Percentiles rank a stretch among this genome's conserved stretches.
Conservation (phyloP, 108 stramenopile genomes). For the Conticribra weissflogii region DNA sequence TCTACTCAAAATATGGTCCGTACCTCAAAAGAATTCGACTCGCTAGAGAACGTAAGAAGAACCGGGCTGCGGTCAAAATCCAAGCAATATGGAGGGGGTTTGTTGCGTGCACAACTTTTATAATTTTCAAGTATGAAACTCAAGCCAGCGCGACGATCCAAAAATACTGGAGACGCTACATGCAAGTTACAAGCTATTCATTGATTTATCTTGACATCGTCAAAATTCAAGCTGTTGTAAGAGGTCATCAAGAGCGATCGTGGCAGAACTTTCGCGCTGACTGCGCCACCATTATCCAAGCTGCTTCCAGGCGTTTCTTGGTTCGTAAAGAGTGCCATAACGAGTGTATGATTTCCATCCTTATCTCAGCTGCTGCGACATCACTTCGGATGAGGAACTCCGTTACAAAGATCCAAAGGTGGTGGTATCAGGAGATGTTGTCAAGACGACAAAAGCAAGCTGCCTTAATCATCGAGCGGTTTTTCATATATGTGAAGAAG, state of each 20-base stretch:
- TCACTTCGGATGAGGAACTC: slow-evolving; percentile 66
- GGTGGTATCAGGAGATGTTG: slow-evolving; percentile 64
- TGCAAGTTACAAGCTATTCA: slow-evolving; percentile 66
- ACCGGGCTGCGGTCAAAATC: slow-evolving; percentile 19
- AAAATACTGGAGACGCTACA: slow-evolving; percentile 71
- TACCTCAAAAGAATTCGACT: slow-evolving; percentile 32
- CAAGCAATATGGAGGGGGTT: slow-evolving; percentile 49
- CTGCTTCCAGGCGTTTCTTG: slow-evolving; percentile 57
- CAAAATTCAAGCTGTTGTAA: slow-evolving; percentile 71
- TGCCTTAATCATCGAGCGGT: slow-evolving; percentile 45
- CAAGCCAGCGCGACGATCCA: slow-evolving; percentile 67
- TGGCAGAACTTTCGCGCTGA: slow-evolving; percentile 55
- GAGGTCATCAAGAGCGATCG: slow-evolving; percentile 60
- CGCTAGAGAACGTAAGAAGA: slow-evolving; percentile 28
- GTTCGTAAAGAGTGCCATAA: slow-evolving; percentile 44
- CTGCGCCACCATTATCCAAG: slow-evolving; percentile 76
- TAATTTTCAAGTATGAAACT: slow-evolving; percentile 37
- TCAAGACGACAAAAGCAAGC: slow-evolving; percentile 40
- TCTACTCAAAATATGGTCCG: slow-evolving; percentile 36
- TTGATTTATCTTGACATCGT: slow-evolving; percentile 56
- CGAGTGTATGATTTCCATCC: slow-evolving; percentile 40
- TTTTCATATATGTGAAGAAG: slow-evolving; percentile 52
- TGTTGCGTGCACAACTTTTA: slow-evolving; percentile 27
- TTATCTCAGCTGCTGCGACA: slow-evolving; percentile 41
- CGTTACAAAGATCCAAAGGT: slow-evolving; percentile 63